Percentiles rank a stretch among this genome's conserved stretches.
Evolutionary conservation across 306 rosid species (phyloP).

Genomic region (Cucurbita pepo): DNA sequence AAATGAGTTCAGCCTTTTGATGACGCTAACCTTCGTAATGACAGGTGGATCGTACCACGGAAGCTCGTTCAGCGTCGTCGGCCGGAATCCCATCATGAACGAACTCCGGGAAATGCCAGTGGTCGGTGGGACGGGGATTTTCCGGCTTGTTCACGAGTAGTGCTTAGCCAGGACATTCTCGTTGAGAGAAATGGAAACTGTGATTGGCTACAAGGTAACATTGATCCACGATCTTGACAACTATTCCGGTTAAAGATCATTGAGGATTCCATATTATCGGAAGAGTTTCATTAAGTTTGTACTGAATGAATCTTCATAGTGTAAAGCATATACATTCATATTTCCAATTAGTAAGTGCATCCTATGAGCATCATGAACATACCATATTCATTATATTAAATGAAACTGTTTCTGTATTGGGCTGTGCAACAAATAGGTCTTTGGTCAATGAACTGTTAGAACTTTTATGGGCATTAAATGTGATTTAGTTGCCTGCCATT

Average conservation of each 20-base stretch:
- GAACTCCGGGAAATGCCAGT: neutral
- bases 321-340: neutral
- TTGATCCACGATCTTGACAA: neutral
- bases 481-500: neutral
- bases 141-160: neutral
- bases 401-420: neutral
- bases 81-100: neutral
- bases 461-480: constrained; percentile 5
- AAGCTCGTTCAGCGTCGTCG: neutral
- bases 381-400: neutral
- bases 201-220: neutral
- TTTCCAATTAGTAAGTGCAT: neutral
- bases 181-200: neutral
- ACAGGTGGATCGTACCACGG: constrained; percentile 1
- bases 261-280: neutral
- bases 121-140: neutral
- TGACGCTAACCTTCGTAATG: constrained; percentile 5
- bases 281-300: neutral
- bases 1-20: constrained; percentile 12
- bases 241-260: neutral
- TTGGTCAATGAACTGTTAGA: constrained; percentile 3
- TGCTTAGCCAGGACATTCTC: neutral
- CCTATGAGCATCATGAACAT: neutral
- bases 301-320: neutral
- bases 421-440: neutral